These are phyloP conservation scores for Cercospora nicotianae DNA, from an alignment of 2,329 filamentous ascomycete genomes.

Conservation along the genomic window DNA sequence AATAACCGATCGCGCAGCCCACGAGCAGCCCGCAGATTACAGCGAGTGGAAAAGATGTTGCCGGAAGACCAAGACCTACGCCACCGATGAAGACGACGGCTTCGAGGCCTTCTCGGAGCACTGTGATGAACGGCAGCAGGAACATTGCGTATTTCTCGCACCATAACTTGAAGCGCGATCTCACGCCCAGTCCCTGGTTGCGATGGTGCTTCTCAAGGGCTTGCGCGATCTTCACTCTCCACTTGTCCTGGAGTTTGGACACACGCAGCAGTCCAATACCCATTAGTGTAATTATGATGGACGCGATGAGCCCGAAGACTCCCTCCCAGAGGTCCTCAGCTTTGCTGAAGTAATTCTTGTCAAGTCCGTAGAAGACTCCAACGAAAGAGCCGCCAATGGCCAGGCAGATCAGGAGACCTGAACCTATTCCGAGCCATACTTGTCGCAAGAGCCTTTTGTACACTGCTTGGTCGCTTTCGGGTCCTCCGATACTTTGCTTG, in stretches of 20 bases:
- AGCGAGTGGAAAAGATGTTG: conserved; percentile 73
- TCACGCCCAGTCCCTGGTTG: conserved; percentile 39
- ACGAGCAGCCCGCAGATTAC: conserved; percentile 70
- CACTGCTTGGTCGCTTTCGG: conserved; percentile 59
- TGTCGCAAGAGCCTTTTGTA: conserved; percentile 58
- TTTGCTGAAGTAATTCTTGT: conserved; percentile 64
- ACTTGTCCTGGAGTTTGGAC: conserved; percentile 81
- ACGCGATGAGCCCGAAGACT: conserved; percentile 71
- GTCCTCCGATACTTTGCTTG: conserved; percentile 70
- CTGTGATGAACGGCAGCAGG: conserved; percentile 79
- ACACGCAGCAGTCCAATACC: conserved; percentile 78
- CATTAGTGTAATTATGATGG: conserved; percentile 78
- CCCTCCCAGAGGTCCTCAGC: conserved; percentile 81
- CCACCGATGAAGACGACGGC: conserved; percentile 84
- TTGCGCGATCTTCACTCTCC: conserved; percentile 76
- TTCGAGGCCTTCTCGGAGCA: conserved; percentile 83
- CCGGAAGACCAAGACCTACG: conserved; percentile 74
- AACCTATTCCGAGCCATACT: conserved; percentile 67
- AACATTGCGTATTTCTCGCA: conserved; percentile 84
- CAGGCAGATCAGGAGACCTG: conserved; percentile 65
- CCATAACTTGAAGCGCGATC: conserved; percentile 60
- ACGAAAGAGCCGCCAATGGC: conserved; percentile 67
- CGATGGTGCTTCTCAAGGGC: conserved; percentile 61
- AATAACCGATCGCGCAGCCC: conserved; percentile 66
- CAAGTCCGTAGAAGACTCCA: conserved; percentile 70